A percentile compares a stretch with the other conserved stretches of the same genome.
Conservation (phyloP, 306 rosid genomes). For the Inga leiocalycina region DNA sequence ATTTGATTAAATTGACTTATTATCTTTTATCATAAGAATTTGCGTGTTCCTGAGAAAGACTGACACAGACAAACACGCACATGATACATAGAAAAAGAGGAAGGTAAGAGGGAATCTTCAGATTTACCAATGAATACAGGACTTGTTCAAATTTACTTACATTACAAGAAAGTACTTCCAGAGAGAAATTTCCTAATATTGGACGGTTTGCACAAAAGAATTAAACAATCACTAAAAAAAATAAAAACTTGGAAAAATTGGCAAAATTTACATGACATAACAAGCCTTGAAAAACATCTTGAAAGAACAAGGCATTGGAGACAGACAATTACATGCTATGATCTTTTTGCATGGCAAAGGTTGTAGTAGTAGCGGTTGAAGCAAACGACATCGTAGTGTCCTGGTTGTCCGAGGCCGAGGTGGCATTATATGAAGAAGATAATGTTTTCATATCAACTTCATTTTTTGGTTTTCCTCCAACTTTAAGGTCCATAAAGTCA, state of each 20-base stretch:
- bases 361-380: slow-evolving; percentile 49
- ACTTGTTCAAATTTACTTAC: slow-evolving; percentile 43
- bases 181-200: slow-evolving; percentile 23
- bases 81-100: neutral
- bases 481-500: slow-evolving; percentile 87
- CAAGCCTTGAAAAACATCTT: slow-evolving; percentile 33
- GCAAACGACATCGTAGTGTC: slow-evolving; percentile 44
- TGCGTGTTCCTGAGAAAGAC: neutral
- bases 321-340: slow-evolving; percentile 41
- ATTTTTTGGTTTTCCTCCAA: slow-evolving; percentile 37
- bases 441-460: slow-evolving; percentile 19
- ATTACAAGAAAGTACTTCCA: slow-evolving; percentile 36
- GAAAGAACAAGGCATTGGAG: neutral
- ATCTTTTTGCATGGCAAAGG: slow-evolving; percentile 45
- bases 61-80: neutral
- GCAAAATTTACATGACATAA: slow-evolving; percentile 42
- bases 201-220: slow-evolving; percentile 5
- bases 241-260: neutral
- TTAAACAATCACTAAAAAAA: neutral
- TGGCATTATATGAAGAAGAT: slow-evolving; percentile 38
- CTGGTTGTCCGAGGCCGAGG: slow-evolving; percentile 52
- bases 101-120: neutral
- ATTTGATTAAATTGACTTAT: neutral
- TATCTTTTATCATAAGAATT: neutral
- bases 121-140: slow-evolving; percentile 27